These are phyloP conservation scores for Aaosphaeria pasadenensis DNA, from an alignment of 2,329 filamentous ascomycete genomes.

Conservation along the genomic window DNA sequence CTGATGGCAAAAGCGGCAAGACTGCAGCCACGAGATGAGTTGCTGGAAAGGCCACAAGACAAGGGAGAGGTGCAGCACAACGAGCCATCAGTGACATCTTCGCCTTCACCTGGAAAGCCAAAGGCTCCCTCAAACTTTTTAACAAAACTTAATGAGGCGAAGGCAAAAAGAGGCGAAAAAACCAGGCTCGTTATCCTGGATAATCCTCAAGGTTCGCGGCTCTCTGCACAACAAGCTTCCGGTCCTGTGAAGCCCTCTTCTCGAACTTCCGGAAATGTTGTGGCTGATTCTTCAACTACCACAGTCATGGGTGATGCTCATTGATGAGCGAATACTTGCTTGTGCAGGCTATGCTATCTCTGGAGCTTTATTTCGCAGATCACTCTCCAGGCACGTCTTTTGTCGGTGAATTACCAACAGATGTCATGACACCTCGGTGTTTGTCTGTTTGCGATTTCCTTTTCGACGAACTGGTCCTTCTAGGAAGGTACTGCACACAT, in stretches of 20 bases:
- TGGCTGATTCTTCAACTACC: neutral
- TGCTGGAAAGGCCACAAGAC: conserved; percentile 9
- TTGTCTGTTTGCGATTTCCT: neutral
- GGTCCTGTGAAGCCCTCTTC: too few species aligned
- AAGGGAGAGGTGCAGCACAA: conserved; percentile 2
- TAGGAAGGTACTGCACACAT: neutral
- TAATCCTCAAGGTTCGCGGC: neutral
- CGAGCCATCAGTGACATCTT: conserved; percentile 1
- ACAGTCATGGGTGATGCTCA: neutral
- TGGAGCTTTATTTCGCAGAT: neutral
- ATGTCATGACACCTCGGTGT: neutral
- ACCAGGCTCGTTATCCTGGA: conserved; percentile 10
- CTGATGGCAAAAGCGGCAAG: conserved; percentile 66
- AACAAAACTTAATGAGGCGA: conserved; percentile 38
- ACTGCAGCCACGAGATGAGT: conserved; percentile 41
- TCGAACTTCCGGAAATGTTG: neutral
- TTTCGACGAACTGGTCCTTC: neutral
- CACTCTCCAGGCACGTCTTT: neutral
- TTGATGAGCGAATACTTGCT: neutral
- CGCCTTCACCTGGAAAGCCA: neutral
- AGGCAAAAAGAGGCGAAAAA: conserved; percentile 40
- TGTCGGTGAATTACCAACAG: neutral
- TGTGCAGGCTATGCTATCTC: neutral
- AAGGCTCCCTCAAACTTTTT: conserved; percentile 38
- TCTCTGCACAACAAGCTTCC: neutral